Conservation (phyloP, 2,329 filamentous ascomycete species). For the Gremmenia infestans region DNA sequence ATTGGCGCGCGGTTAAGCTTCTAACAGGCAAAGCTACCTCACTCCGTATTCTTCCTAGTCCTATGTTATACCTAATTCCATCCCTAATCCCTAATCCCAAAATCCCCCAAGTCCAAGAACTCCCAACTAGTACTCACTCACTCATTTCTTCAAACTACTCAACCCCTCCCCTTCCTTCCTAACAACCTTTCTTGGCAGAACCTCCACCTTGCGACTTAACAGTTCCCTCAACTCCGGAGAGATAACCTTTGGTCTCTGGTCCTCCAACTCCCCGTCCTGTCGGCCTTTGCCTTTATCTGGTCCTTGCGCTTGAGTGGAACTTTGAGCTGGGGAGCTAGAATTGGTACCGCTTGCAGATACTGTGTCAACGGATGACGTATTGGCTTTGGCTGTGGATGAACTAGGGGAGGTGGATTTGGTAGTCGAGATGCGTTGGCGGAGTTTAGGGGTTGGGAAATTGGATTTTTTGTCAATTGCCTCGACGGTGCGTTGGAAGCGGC, state of each 20-base stretch:
- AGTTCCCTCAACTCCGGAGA: conserved; percentile 57
- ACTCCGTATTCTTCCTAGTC: too few relatives aligned
- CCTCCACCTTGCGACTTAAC: conserved; percentile 52
- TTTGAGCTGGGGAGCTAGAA: neutral
- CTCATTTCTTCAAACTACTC: conserved; percentile 5
- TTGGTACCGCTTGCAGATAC: neutral
- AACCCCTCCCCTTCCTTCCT: conserved; percentile 30
- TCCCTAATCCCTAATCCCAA: neutral
- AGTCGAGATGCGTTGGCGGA: conserved; percentile 26
- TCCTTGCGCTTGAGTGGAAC: conserved; percentile 1
- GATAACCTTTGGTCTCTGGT: conserved; percentile 45
- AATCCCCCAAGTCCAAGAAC: neutral
- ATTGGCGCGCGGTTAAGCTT: too few relatives aligned
- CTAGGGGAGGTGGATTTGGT: conserved; percentile 8
- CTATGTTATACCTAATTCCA: too few relatives aligned
- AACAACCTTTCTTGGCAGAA: conserved; percentile 30
- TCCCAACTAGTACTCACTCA: neutral
- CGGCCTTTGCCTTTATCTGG: conserved; percentile 17
- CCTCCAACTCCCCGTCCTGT: conserved; percentile 23
- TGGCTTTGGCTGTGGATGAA: neutral
- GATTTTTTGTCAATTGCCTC: conserved; percentile 90
- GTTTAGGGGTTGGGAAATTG: conserved; percentile 63
- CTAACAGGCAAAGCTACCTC: too few relatives aligned
- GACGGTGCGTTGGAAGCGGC: conserved; percentile 79
- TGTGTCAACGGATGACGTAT: neutral